These are phyloP conservation scores for Ceratocystis destructans DNA, from an alignment of 2,329 filamentous ascomycete species.

Conservation along the genomic window DNA sequence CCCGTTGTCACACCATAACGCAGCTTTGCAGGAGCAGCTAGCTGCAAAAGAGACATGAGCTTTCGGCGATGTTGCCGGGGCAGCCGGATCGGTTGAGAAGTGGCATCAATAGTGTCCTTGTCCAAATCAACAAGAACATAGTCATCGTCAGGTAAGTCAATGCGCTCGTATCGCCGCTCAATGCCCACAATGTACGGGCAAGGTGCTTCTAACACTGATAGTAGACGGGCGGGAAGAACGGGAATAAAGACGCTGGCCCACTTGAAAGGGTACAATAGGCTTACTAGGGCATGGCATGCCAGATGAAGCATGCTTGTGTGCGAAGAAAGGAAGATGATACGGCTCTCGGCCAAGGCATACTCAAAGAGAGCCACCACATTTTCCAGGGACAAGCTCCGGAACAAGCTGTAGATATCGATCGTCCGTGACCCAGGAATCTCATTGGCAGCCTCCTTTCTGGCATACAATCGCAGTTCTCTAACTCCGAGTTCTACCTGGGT, in stretches of 20 bases:
- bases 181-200: constrained; percentile 97
- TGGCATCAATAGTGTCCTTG: constrained; percentile 77
- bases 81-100: constrained; percentile 59
- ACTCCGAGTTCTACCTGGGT: constrained; percentile 90
- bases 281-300: constrained; percentile 73
- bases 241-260: constrained; percentile 95
- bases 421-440: constrained; percentile 86
- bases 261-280: constrained; percentile 75
- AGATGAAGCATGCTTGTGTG: constrained; percentile 94
- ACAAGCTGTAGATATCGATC: constrained; percentile 83
- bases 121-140: constrained; percentile 92
- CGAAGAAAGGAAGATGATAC: constrained; percentile 90
- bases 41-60: constrained; percentile 71
- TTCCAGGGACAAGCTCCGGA: constrained; percentile 75
- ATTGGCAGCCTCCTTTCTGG: constrained; percentile 81
- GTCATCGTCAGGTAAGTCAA: constrained; percentile 83
- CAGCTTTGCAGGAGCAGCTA: constrained; percentile 79
- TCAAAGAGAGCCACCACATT: constrained; percentile 91
- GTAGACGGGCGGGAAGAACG: constrained; percentile 69
- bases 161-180: constrained; percentile 75
- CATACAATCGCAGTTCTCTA: constrained; percentile 79
- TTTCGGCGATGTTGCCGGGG: constrained; percentile 85
- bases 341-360: constrained; percentile 81
- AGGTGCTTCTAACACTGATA: constrained; percentile 84
- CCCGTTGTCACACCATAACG: constrained; percentile 77